phyloP scores from a whole-genome alignment of 169 alveolate species.

The Perkinsus marinus region DNA sequence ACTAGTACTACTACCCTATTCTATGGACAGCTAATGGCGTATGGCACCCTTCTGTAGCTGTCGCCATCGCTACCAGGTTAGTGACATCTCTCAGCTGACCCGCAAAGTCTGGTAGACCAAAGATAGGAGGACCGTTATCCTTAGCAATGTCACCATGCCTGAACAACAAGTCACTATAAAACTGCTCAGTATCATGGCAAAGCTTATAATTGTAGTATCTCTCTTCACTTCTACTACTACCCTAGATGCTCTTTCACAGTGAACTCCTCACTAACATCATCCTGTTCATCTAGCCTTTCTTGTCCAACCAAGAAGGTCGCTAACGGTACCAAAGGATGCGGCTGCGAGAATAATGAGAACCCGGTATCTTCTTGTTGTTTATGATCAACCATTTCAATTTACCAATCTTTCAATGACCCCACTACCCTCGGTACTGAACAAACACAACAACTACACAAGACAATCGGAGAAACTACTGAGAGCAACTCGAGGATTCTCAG shows the following conservation, averaged over 20 bases:
- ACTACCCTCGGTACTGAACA: background rate
- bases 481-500: background rate
- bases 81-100: background rate
- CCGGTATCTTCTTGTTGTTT: background rate
- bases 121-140: background rate
- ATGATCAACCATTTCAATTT: background rate
- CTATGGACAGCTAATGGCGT: background rate
- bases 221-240: background rate
- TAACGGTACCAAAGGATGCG: background rate
- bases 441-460: background rate
- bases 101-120: background rate
- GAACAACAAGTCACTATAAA: background rate
- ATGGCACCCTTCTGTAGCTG: background rate
- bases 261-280: background rate
- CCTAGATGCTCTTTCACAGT: background rate
- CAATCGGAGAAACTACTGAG: background rate
- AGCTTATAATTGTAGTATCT: too few relatives aligned
- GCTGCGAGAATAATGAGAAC: background rate
- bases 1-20: background rate
- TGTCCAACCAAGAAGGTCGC: background rate
- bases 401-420: background rate
- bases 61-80: background rate
- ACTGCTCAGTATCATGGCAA: too few relatives aligned
- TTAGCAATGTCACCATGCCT: background rate
- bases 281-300: background rate